These are phyloP conservation scores for Mesembryanthemum crystallinum DNA, from an alignment of 148 eudicot genomes.

Conservation along the genomic window DNA sequence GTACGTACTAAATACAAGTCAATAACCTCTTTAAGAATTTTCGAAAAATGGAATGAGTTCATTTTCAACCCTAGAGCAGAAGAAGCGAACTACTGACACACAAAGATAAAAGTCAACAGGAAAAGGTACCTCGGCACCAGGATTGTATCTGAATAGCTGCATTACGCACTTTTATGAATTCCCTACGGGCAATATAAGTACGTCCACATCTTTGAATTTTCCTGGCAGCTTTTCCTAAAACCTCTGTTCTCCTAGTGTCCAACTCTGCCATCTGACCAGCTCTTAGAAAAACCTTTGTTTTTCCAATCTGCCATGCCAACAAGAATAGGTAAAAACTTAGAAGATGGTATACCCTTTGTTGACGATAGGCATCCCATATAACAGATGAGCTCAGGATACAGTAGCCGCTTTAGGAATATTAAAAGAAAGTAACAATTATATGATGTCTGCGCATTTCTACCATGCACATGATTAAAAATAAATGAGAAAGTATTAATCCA, in stretches of 20 bases:
- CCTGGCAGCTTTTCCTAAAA: conserved; percentile 87
- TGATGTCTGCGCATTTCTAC: background rate
- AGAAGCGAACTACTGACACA: background rate
- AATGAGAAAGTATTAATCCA: background rate
- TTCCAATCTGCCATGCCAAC: conserved; percentile 72
- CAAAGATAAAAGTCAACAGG: background rate
- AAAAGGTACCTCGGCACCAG: conserved; percentile 78
- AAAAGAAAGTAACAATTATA: background rate
- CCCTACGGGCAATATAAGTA: conserved; percentile 85
- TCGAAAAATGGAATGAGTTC: background rate
- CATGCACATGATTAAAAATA: background rate
- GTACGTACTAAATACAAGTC: background rate
- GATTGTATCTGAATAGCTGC: conserved; percentile 90
- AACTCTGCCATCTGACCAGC: conserved; percentile 99
- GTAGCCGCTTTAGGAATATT: background rate
- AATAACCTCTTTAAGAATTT: background rate
- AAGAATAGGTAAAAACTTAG: background rate
- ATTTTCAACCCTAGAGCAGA: background rate
- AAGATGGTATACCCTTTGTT: background rate
- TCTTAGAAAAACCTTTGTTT: conserved; percentile 91
- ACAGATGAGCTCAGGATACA: background rate
- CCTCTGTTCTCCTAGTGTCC: conserved; percentile 91
- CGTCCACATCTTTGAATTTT: conserved; percentile 83
- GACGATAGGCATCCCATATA: conserved; percentile 1
- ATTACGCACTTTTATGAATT: conserved; percentile 58